Base-by-base conservation (phyloP, 2,329 filamentous ascomycete genomes). In the Trichophyton schoenleinii region DNA sequence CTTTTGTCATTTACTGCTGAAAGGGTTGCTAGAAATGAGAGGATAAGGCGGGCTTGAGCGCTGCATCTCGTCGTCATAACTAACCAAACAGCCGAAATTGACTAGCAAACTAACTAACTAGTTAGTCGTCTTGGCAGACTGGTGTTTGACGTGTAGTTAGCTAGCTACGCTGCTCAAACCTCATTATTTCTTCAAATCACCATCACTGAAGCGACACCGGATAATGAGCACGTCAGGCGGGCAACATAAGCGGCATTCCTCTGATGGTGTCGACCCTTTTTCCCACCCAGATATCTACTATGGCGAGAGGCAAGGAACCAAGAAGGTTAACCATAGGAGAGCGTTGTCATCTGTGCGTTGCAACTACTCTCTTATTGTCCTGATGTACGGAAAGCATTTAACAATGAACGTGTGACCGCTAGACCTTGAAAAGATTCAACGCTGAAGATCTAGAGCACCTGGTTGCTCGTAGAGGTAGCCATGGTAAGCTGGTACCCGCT, bases 231-330 rank as follows among this genome's bases (percentile, higher is more conserved):
- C 63, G 62, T 60, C 60, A 60, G 38, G 18, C 49, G 36, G 22
- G 18, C 49, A 53, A 22, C 63, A 64, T 52, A 60, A 44, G 8
- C 70, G 73, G 61, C 65, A 67, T 46, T 75, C 74, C 62, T 64
- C 63, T n/a, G 78, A 78, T 63, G 73, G 74, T 62, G 69, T 78
- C 66, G 83, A 85, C 70, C 83, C 83, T 3, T 81, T 79, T 67
- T 81, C 82, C 42, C 75, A 81, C 44, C 78, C 83, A 7, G 78
- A 81, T 63, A 72, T 83, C 65, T 85, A 85, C 72, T 85, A 85
- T 73, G 81, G 82, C 38, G 70, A 75, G 66, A 75, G 80, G 59
- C 77, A 77, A 62, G 75, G 79, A 64, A 70, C 73, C 64, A 55
- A 58, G 44, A 55, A 55, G 52, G 49, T n/a, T 38, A 18, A n/a